Base-by-base conservation (phyloP, 2,329 filamentous ascomycete species). In the Paracamarosporium sp. region DNA sequence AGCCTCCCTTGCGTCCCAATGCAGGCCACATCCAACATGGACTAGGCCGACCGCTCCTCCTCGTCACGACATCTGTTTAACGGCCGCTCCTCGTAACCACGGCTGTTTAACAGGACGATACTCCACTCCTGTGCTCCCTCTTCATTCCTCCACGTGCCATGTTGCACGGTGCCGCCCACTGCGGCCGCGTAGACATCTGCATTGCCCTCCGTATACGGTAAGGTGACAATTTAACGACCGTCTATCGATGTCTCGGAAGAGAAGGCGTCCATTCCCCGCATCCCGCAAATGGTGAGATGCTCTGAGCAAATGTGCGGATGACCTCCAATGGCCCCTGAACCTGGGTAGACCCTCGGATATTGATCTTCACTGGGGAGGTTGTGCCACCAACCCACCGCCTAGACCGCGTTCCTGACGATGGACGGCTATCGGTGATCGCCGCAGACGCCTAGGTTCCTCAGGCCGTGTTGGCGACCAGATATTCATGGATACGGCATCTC, bases 1-100 rank as follows among this genome's bases (percentile, higher is more conserved):
- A 43, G 25, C 9, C n/a, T 57, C 67, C 67, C 67, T 68, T 70
- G 61, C 66, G 57, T 70, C 41, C 44, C 15, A 48, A 64, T 63
- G 62, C 61, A 63, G 56, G 50, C 40, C 46, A 56, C 57, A 54
- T 57, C 58, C 28, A 35, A 54, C 43, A 13, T 40, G 53, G 56
- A 44, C 53, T 62, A 57, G 53, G 47, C 28, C 38, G 47, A 41
- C 47, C 50, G 53, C 43, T 50, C 38, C 58, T 55, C 61, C 64
- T 65, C 60, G 65, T 36, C 56, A 56, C 52, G 31, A 51, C 56
- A 41, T 31, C 25, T 47, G 40, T 45, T 46, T 43, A 59, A 41
- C 47, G 47, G 53, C 43, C 46, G 38, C 58, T 55, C 61, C 64
- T 65, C 60, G 65, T 36, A 55, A 56, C 52, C 25, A 51, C 56